Base-by-base conservation (phyloP, 2,329 filamentous ascomycete genomes). In the Sordariomycetes sp. region DNA sequence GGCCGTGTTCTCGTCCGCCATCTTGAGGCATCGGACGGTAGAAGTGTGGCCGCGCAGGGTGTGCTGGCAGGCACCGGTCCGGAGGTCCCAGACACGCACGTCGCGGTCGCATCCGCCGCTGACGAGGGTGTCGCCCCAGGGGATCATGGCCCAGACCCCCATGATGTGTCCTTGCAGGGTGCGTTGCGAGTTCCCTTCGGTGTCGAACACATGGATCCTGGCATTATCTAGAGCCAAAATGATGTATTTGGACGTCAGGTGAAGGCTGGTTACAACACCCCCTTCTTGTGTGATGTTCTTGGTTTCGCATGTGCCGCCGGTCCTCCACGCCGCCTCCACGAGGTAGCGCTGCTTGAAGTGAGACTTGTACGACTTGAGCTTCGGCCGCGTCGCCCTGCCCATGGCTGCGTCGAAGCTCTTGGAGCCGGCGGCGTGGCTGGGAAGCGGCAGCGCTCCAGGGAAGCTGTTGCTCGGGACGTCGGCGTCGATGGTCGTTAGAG, bases 91-190 rank as follows among this genome's bases (percentile, higher is more conserved):
- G 6, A 98, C 92, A 37, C 92, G 75, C 19, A 98, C 92, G 53
- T 98, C 92, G 40, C 92, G 77, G 62, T 98, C 92, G 55, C 92
- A 98, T 6, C 92, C 92, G 48, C 92, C 92, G 48, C 87, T 95
- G 39, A 98, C 92, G 40, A 98, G 70, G 34, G 86, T 82, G 55
- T 98, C 90, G 39, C 86, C 90, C 85, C 88, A 95, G 6, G 92
- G 92, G 17, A 98, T 87, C 90, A 98, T 96, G 32, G 92, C 92
- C 92, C 92, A 98, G 15, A 98, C 92, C 26, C 92, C 92, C 92
- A 98, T 98, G 29, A 96, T 85, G 62, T 98, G 92, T 9, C 92
- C 92, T 51, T 92, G 82, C 19, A 98, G 64, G 3, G 86, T 94
- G 54, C 87, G 86, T 47, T 94, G 79, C 43, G 86, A 79, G 46